Percentiles rank a stretch among this genome's conserved stretches.
Conservation (phyloP, 192 early-diverging fungal genomes). For the Coemansia sp. region DNA sequence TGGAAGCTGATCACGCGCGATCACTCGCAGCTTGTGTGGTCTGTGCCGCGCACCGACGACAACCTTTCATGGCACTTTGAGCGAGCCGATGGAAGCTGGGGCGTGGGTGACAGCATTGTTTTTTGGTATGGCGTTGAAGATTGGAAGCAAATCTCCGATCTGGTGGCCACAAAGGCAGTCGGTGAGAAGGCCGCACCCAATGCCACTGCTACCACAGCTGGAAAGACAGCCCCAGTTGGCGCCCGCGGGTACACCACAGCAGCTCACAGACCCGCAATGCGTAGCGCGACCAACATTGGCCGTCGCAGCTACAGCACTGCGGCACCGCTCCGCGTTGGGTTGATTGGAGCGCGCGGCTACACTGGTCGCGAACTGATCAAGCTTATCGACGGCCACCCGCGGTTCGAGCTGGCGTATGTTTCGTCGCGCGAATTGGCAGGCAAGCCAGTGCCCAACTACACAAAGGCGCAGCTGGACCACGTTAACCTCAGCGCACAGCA, state of each 20-base stretch:
- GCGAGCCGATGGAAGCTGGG: slow-evolving; percentile 82
- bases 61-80: slow-evolving; percentile 97
- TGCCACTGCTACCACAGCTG: slow-evolving; percentile 6
- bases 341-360: slow-evolving; percentile 97
- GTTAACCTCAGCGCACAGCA: slow-evolving; percentile 78
- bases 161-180: slow-evolving; percentile 52
- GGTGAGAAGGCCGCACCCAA: neutral
- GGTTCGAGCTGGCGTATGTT: slow-evolving; percentile 82
- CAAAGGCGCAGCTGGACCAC: slow-evolving; percentile 63
- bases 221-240: slow-evolving; percentile 34
- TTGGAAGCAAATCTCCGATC: slow-evolving; percentile 69
- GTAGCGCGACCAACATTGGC: slow-evolving; percentile 20
- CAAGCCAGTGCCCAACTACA: slow-evolving; percentile 78
- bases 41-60: slow-evolving; percentile 69
- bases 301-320: slow-evolving; percentile 66
- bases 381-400: slow-evolving; percentile 84
- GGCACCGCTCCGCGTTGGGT: slow-evolving; percentile 66
- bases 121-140: slow-evolving; percentile 95
- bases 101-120: slow-evolving; percentile 66
- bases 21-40: slow-evolving; percentile 80
- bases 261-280: slow-evolving; percentile 12
- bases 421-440: slow-evolving; percentile 94
- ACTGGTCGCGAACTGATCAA: slow-evolving; percentile 95
- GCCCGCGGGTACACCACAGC: slow-evolving; percentile 63
- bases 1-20: slow-evolving; percentile 90